Percentiles rank a stretch among this genome's conserved stretches.
phyloP scores from a whole-genome alignment of 129 eudicot species.

The Artemisia annua region DNA sequence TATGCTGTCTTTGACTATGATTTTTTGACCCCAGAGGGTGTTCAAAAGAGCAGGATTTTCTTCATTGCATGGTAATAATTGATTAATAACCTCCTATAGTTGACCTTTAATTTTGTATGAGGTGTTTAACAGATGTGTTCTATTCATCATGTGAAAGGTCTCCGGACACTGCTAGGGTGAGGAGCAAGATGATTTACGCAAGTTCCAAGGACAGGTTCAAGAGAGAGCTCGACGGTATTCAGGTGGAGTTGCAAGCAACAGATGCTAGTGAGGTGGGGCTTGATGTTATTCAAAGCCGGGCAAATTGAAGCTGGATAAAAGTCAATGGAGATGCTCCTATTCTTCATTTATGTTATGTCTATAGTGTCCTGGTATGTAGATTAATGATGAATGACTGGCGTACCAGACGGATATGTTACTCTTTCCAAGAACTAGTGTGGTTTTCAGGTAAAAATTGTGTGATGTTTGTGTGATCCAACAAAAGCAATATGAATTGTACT shows the following conservation, averaged over 20 bases:
- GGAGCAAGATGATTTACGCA: constrained; percentile 49
- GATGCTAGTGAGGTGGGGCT: constrained; percentile 80
- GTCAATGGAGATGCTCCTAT: constrained; percentile 21
- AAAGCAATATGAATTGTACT: too few species aligned
- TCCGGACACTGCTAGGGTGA: constrained; percentile 39
- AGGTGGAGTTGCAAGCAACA: constrained; percentile 78
- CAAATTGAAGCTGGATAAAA: constrained; percentile 33
- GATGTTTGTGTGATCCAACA: not conserved
- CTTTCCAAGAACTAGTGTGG: constrained; percentile 36
- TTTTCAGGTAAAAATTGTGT: constrained; percentile 30
- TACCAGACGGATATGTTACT: constrained; percentile 27
- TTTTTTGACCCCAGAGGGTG: constrained; percentile 48
- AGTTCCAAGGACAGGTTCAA: constrained; percentile 60
- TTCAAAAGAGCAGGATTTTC: constrained; percentile 55
- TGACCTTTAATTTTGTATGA: not conserved
- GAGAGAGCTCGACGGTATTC: constrained; percentile 86
- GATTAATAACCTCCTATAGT: not conserved
- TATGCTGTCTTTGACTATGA: constrained; percentile 60
- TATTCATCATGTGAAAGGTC: constrained; percentile 25
- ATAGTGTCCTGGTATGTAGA: constrained; percentile 38
- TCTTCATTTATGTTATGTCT: constrained; percentile 42
- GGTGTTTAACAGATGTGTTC: not conserved
- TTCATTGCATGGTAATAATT: constrained; percentile 47
- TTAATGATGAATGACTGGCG: constrained; percentile 26
- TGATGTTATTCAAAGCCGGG: constrained; percentile 77